Conservation (phyloP, 1,284 basidiomycete species). For the Fomitiporia mediterranea region DNA sequence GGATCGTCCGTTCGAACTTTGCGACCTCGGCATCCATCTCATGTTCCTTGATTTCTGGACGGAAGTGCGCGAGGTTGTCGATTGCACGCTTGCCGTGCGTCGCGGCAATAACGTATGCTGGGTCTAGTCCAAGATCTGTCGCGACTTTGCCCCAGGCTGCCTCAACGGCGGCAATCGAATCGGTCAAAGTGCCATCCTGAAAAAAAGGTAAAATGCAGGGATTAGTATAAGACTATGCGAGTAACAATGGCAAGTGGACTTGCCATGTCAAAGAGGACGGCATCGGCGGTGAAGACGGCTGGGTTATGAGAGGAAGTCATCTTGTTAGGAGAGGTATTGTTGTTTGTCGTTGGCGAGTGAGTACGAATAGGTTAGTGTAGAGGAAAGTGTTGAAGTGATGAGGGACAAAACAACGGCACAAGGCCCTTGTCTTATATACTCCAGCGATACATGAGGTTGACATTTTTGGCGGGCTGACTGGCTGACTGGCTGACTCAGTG, state of each 20-base stretch:
- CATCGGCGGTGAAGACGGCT: constrained; percentile 56
- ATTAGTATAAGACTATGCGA: not conserved
- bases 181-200: constrained; percentile 69
- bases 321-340: not conserved
- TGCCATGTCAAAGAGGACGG: constrained; percentile 74
- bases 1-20: constrained; percentile 65
- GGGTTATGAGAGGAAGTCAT: constrained; percentile 27
- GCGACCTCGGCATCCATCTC: constrained; percentile 68
- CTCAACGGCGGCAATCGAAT: constrained; percentile 74
- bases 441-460: too few species aligned
- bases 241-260: constrained; percentile 24
- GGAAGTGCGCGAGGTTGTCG: constrained; percentile 59
- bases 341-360: not conserved
- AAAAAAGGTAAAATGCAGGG: constrained; percentile 17
- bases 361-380: not conserved
- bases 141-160: constrained; percentile 78
- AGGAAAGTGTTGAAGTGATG: not conserved
- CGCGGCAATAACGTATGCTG: constrained; percentile 59
- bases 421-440: not conserved
- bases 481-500: not conserved
- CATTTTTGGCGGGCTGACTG: not conserved
- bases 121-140: constrained; percentile 62
- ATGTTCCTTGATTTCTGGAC: constrained; percentile 51
- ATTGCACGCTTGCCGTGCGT: constrained; percentile 74
- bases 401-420: not conserved